Conservation (phyloP, 2,329 filamentous ascomycete species). For the Xylaria sp. region DNA sequence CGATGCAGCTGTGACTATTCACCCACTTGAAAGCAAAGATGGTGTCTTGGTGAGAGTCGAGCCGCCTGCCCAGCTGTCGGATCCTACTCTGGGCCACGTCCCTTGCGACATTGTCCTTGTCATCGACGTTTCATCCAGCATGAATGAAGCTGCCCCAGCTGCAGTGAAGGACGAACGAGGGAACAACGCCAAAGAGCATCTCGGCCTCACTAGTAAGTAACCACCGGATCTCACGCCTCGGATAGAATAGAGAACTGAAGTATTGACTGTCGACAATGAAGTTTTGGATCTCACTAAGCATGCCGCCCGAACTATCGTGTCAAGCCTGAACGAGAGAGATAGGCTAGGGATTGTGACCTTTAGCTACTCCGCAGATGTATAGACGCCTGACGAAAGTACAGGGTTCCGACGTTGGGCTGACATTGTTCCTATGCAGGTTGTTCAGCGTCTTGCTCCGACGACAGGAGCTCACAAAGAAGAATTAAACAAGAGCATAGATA, state of each 20-base stretch:
- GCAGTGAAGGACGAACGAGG: constrained; percentile 54
- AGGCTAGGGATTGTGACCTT: constrained; percentile 70
- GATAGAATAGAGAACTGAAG: not conserved
- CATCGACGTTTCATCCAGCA: constrained; percentile 70
- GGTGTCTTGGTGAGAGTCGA: constrained; percentile 60
- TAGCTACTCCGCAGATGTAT: constrained; percentile 52
- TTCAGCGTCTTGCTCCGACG: constrained; percentile 63
- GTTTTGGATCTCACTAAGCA: constrained; percentile 70
- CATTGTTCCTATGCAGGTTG: constrained; percentile 42
- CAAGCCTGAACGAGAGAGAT: constrained; percentile 65
- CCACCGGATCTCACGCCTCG: too few species aligned
- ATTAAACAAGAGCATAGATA: constrained; percentile 56
- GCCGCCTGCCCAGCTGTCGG: constrained; percentile 54
- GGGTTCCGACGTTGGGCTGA: not conserved
- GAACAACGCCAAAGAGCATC: constrained; percentile 52
- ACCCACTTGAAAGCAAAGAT: constrained; percentile 53
- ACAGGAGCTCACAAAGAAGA: constrained; percentile 57
- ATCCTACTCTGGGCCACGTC: constrained; percentile 52
- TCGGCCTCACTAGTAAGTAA: constrained; percentile 57
- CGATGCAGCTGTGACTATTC: constrained; percentile 48
- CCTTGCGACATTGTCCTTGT: constrained; percentile 71
- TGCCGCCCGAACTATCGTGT: constrained; percentile 67
- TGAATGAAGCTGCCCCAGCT: constrained; percentile 60
- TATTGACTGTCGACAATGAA: constrained; percentile 14
- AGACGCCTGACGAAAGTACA: not conserved